Evolutionary conservation across 179 eudicot species (phyloP).

Genomic region (Beta macrorhiza): DNA sequence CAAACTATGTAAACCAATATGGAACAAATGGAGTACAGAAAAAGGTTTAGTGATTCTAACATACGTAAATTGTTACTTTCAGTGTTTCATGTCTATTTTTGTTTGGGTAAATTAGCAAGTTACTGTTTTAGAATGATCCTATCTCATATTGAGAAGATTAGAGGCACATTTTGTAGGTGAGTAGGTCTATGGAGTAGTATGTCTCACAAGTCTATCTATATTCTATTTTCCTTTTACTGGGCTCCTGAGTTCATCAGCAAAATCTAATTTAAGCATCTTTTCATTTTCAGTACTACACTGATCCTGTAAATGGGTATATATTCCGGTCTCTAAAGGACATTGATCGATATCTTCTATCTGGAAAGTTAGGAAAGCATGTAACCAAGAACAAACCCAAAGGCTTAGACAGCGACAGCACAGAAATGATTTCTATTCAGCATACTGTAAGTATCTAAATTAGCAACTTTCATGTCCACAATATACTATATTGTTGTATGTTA

Average conservation of each 20-base stretch:
- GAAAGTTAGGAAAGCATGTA: slow-evolving; percentile 42
- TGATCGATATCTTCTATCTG: slow-evolving; percentile 47
- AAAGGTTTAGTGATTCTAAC: too few relatives aligned
- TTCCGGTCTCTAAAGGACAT: slow-evolving; percentile 52
- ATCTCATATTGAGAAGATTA: too few relatives aligned
- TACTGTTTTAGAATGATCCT: background rate
- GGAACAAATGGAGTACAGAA: too few relatives aligned
- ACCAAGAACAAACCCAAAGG: slow-evolving; percentile 35
- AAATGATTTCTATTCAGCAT: slow-evolving; percentile 9
- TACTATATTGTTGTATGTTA: background rate
- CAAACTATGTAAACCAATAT: too few relatives aligned
- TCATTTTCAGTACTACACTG: slow-evolving; percentile 42
- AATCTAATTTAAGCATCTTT: background rate
- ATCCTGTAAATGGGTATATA: slow-evolving; percentile 44
- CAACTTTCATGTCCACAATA: background rate
- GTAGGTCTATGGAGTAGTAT: background rate
- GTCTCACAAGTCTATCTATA: background rate
- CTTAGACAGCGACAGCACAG: slow-evolving; percentile 8
- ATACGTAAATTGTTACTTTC: too few relatives aligned
- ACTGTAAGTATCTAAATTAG: slow-evolving; percentile 26
- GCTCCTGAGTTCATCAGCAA: background rate
- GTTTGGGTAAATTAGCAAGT: background rate
- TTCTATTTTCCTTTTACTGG: background rate
- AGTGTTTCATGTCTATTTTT: too few relatives aligned
- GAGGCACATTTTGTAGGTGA: background rate